Conservation (phyloP, 2,329 filamentous ascomycete genomes). For the Kalmusia sp. region DNA sequence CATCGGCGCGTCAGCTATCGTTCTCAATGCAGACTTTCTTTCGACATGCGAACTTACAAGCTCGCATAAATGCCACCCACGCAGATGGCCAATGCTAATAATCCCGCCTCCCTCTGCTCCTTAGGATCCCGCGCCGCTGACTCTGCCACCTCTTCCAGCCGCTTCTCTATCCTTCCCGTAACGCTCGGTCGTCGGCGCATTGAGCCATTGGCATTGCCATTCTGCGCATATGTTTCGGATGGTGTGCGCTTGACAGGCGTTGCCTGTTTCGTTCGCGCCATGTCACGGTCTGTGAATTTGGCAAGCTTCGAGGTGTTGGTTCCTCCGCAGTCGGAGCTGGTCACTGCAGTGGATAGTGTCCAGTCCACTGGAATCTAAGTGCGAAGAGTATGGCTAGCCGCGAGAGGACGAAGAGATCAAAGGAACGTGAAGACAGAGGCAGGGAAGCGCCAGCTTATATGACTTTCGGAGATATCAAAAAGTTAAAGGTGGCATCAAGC, state of each 20-base stretch:
- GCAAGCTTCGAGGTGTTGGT: not conserved
- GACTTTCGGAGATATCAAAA: slow-evolving; percentile 13
- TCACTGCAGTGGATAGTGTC: slow-evolving; percentile 9
- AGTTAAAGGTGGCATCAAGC: slow-evolving; percentile 42
- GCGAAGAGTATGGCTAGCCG: too few species aligned
- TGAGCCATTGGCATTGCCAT: slow-evolving; percentile 30
- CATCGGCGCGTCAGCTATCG: slow-evolving; percentile 10
- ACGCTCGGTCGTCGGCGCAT: slow-evolving; percentile 31
- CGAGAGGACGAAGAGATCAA: not conserved
- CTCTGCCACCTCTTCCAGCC: slow-evolving; percentile 39
- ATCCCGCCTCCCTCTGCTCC: slow-evolving; percentile 58
- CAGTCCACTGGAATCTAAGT: too few species aligned
- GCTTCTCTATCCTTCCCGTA: slow-evolving; percentile 35
- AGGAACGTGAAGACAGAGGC: slow-evolving; percentile 6
- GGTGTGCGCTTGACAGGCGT: slow-evolving; percentile 34
- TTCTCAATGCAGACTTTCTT: not conserved
- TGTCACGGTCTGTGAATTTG: slow-evolving; percentile 14
- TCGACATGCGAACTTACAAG: slow-evolving; percentile 67
- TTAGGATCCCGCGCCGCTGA: slow-evolving; percentile 39
- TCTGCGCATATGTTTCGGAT: slow-evolving; percentile 31
- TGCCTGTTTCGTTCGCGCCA: slow-evolving; percentile 38
- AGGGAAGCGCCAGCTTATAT: slow-evolving; percentile 12
- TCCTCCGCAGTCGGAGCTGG: not conserved
- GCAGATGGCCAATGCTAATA: slow-evolving; percentile 80
- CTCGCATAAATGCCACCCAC: slow-evolving; percentile 96